These are phyloP conservation scores for Nadsonia starkeyi-henricii DNA, from an alignment of 1,139 yeast genomes.

Conservation along the genomic window DNA sequence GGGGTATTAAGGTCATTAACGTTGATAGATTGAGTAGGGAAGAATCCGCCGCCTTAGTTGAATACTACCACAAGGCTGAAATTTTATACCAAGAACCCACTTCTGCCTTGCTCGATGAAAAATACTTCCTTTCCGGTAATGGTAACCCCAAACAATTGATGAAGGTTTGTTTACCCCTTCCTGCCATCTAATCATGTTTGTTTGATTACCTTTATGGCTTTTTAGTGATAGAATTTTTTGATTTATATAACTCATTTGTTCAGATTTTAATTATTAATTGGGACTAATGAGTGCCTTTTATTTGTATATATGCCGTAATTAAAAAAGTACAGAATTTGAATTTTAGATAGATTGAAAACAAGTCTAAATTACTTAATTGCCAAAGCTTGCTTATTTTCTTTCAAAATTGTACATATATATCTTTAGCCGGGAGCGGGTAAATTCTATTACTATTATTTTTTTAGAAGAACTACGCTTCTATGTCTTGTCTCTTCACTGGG, in stretches of 20 bases:
- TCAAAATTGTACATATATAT: too few relatives aligned
- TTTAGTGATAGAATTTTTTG: too few relatives aligned
- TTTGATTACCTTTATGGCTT: too few relatives aligned
- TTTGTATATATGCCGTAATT: background rate
- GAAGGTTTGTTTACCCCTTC: conserved; percentile 25
- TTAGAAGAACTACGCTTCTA: too few relatives aligned
- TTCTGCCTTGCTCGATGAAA: conserved; percentile 33
- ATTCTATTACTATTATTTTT: too few relatives aligned
- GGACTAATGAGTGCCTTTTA: background rate
- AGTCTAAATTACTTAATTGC: too few relatives aligned
- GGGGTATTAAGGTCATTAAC: conserved; percentile 34
- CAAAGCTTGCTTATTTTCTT: too few relatives aligned
- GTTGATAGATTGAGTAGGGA: conserved; percentile 39
- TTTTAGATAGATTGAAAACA: too few relatives aligned
- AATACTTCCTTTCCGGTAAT: conserved; percentile 53
- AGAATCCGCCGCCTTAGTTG: conserved; percentile 41
- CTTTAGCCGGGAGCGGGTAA: too few relatives aligned
- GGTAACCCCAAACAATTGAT: conserved; percentile 68
- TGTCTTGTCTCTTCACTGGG: too few relatives aligned
- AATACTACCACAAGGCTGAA: conserved; percentile 42
- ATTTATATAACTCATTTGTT: too few relatives aligned
- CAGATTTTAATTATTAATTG: too few relatives aligned
- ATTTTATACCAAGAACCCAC: conserved; percentile 34
- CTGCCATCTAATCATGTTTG: background rate
- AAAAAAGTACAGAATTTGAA: background rate